Evolutionary conservation across 371 early-diverging fungal genomes (phyloP).

Genomic region (Rhizopus microsporus): DNA sequence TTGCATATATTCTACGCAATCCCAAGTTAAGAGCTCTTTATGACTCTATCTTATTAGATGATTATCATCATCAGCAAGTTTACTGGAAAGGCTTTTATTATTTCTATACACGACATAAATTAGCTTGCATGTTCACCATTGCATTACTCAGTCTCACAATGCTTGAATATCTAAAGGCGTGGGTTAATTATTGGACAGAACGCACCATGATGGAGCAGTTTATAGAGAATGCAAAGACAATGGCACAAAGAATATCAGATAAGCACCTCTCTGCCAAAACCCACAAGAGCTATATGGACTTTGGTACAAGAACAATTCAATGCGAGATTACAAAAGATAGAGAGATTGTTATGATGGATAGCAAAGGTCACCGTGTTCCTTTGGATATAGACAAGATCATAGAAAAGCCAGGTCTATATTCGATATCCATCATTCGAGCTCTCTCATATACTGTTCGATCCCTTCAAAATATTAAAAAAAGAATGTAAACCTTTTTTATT

Average conservation of each 20-base stretch:
- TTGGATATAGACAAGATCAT: conserved; percentile 5
- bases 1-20: conserved; percentile 12
- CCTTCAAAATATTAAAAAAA: no score
- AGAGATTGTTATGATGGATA: conserved; percentile 17
- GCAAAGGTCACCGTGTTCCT: conserved; percentile 14
- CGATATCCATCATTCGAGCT: not conserved
- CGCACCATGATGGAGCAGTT: conserved; percentile 14
- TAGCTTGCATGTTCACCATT: conserved; percentile 9
- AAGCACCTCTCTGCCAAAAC: conserved; percentile 15
- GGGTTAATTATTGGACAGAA: conserved; percentile 18
- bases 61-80: conserved; percentile 2
- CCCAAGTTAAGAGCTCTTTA: conserved; percentile 13
- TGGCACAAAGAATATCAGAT: conserved; percentile 22
- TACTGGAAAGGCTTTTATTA: conserved; percentile 20
- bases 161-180: conserved; percentile 21
- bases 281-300: conserved; percentile 23
- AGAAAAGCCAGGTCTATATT: conserved; percentile 11
- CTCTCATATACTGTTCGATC: no score
- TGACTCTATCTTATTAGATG: conserved; percentile 5
- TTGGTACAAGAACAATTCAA: conserved; percentile 15
- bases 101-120: conserved; percentile 8
- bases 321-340: conserved; percentile 21
- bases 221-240: conserved; percentile 19
- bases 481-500: not conserved
- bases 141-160: not conserved